Base-by-base conservation (phyloP, 1,284 basidiomycete species). In the Sanghuangporus weigelae region DNA sequence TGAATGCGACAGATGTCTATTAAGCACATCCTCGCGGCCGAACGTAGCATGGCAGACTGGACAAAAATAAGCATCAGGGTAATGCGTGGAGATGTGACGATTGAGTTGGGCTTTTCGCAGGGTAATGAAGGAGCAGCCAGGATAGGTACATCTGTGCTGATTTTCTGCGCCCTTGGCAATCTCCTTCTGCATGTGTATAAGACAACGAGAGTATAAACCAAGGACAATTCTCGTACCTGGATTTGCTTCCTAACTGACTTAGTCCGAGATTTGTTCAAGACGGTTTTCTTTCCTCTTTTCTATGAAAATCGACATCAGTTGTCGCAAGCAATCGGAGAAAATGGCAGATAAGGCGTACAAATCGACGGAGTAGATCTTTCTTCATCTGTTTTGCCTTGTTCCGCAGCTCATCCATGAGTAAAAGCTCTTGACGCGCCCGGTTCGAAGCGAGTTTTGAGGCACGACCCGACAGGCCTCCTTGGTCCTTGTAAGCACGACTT, bases 61-160 rank as follows among this genome's bases (percentile, higher is more conserved):
- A 36, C 62, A 63, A 44, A 63, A 63, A 38, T 42, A 58, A 11
- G 48, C 48, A 19, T 49, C 48, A 14, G 62, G 62, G 31, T 58
- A 63, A 35, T 63, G 62, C 7, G 57, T 53, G 16, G 21, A 39
- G 23, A 63, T 21, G 23, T 63, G 62, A 21, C 59, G 59, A 12
- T 40, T 38, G 51, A 53, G 31, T 1, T 53, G 12, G 7, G 36
- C 12, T 26, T 55, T 38, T 40, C 26, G 35, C 19, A 35, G 21
- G 6, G 50, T 35, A 11, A n/a, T 31, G 38, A 61, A 61, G 21
- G 36, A 19, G 35, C 59, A 61, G 35, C n/a, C 31, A 7, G 26
- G 38, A 23, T 21, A 61, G 4, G 36, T 54, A 38, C 59, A 61
- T 23, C 39, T 23, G 12, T 19, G 36, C 11, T 39, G 48, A 14